These are phyloP conservation scores for Setaria italica DNA, from an alignment of 202 grass and related monocot genomes.

Conservation along the genomic window DNA sequence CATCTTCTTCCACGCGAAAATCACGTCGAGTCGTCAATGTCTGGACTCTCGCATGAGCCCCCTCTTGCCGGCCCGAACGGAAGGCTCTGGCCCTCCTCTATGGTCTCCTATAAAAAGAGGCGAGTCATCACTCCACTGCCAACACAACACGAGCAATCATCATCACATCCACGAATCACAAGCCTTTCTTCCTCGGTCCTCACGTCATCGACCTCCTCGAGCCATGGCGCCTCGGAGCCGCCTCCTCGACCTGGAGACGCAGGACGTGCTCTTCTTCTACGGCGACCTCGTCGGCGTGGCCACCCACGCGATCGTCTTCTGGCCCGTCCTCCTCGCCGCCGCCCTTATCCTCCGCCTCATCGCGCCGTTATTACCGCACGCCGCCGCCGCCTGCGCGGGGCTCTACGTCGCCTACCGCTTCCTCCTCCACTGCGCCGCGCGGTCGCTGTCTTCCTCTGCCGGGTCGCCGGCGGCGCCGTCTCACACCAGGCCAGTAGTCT, in stretches of 20 bases:
- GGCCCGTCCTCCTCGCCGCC: conserved; percentile 64
- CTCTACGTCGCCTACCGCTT: conserved; percentile 67
- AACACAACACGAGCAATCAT: neutral
- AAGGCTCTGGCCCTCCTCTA: neutral
- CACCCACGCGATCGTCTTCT: conserved; percentile 67
- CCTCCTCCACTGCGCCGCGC: conserved; percentile 55
- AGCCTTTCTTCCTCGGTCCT: neutral
- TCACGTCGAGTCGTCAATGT: neutral
- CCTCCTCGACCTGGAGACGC: neutral
- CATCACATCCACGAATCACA: neutral
- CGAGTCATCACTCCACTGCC: neutral
- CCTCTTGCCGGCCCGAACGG: neutral
- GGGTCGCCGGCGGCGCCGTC: conserved; percentile 44
- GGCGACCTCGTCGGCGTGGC: neutral
- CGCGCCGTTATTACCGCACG: conserved; percentile 26
- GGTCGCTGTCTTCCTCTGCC: conserved; percentile 59
- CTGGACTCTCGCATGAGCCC: neutral
- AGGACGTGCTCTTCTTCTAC: neutral
- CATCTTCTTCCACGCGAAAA: neutral
- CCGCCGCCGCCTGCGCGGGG: conserved; percentile 40
- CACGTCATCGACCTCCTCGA: neutral
- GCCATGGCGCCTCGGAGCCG: neutral
- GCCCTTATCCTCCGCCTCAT: conserved; percentile 63
- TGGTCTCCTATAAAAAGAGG: neutral
- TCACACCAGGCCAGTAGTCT: neutral